Base-by-base conservation (phyloP, 2,329 filamentous ascomycete genomes). In the Akanthomyces muscarius region DNA sequence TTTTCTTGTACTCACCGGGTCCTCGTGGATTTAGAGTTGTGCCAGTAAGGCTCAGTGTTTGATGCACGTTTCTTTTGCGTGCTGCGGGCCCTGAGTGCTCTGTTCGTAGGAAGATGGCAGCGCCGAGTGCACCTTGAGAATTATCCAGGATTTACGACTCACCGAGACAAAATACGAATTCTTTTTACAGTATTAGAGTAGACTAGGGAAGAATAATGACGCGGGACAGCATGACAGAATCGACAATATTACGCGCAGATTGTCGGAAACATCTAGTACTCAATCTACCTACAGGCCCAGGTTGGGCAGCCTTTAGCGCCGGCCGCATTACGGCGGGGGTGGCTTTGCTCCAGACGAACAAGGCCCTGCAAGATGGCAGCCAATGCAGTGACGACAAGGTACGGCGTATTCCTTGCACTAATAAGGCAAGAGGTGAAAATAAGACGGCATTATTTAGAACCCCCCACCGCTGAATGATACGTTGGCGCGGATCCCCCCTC, bases 291-390 rank as follows among this genome's bases (percentile, higher is more conserved):
- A 48, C 23, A 18, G 3, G 51, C 16, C 48, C 48, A 5, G n/a
- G 48, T 33, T 51, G 28, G 36, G 36, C 21, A 50, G 45, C 44
- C 33, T 21, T 50, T 50, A 51, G 56, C 56, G 56, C 56, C 56
- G 56, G 56, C 56, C 56, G 33, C 56, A 59, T 51, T 59, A 42
- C 56, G 56, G 56, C 10, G 18, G 13, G 36, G 41, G 8, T 11
- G 21, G 23, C 4, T 23, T 13, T 14, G 16, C 10, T 25, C 25
- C 53, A 55, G 53, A 28, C 42, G 42, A 36, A 28, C 23, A 23
- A 48, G n/a, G 54, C 18, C 53, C 25, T 16, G 38, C 14, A 6
- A 55, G 36, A 13, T 33, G 53, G 53, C 18, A 56, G 53, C 41
- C 53, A 8, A 41, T 41, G n/a, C n/a, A 30, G 23, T 41, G 33